phyloP scores from a whole-genome alignment of 192 early-diverging fungal species.

The Coemansia sp. region DNA sequence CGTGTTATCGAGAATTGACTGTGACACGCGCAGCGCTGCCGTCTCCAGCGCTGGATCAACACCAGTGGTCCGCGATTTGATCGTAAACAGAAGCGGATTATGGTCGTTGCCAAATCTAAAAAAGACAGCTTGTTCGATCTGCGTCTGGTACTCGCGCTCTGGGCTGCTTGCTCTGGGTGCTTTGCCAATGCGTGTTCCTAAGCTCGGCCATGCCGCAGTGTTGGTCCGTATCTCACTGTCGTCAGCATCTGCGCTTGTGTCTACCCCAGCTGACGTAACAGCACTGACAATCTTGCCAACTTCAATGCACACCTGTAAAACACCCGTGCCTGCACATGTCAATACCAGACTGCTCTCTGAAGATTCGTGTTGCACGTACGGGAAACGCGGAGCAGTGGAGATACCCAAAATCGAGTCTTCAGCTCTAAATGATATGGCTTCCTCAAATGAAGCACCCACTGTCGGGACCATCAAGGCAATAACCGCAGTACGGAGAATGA shows the following conservation, averaged over 20 bases:
- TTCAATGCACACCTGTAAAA: conserved; percentile 35
- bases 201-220: background rate
- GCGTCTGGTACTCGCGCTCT: conserved; percentile 20
- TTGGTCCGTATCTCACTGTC: background rate
- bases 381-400: conserved; percentile 1
- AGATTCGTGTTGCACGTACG: conserved; percentile 10
- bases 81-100: conserved; percentile 38
- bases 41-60: conserved; percentile 30
- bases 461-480: conserved; percentile 10
- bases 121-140: conserved; percentile 54
- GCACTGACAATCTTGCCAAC: conserved; percentile 3
- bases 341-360: conserved; percentile 23
- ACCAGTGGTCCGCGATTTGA: conserved; percentile 16
- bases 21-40: conserved; percentile 35
- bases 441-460: conserved; percentile 21
- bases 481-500: conserved; percentile 20
- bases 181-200: conserved; percentile 2
- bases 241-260: background rate
- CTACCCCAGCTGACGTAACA: background rate
- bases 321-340: conserved; percentile 28
- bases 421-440: conserved; percentile 27
- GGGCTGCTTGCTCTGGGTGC: conserved; percentile 5
- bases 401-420: conserved; percentile 24
- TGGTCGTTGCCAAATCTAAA: conserved; percentile 20
- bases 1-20: conserved; percentile 39